Conservation (phyloP, 2,329 filamentous ascomycete species). For the Cadophora sp. region DNA sequence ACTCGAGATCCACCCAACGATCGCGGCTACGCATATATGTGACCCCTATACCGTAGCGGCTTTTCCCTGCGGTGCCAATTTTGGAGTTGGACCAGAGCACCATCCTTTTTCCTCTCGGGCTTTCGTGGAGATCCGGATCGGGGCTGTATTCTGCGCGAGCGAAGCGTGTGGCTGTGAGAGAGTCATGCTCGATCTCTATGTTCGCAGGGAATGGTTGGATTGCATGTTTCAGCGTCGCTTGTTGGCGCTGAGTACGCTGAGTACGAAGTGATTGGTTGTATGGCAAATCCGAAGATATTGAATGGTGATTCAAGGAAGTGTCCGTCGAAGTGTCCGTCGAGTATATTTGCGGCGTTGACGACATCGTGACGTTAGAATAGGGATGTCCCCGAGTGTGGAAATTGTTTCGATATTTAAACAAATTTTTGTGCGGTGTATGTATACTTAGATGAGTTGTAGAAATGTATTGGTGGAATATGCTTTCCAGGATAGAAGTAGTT, state of each 20-base stretch:
- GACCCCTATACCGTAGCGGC: slow-evolving; percentile 4
- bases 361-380: not conserved
- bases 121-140: not conserved
- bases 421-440: not conserved
- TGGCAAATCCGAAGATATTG: slow-evolving; percentile 2
- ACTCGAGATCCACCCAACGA: slow-evolving; percentile 6
- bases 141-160: slow-evolving; percentile 11
- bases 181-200: not conserved
- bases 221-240: not conserved
- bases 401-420: not conserved
- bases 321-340: not conserved
- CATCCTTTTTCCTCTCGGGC: not conserved
- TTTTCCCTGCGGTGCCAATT: not conserved
- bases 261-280: not conserved
- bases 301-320: not conserved
- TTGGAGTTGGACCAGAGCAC: slow-evolving; percentile 14
- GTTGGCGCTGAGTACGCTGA: not conserved
- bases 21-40: not conserved
- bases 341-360: not conserved
- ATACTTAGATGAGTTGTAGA: not conserved
- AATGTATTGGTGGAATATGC: not conserved
- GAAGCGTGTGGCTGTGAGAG: not conserved
- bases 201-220: slow-evolving; percentile 2
- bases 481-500: not conserved
- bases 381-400: not conserved